Conservation (phyloP, 345 rosid genomes). For the Syzygium aqueum region DNA sequence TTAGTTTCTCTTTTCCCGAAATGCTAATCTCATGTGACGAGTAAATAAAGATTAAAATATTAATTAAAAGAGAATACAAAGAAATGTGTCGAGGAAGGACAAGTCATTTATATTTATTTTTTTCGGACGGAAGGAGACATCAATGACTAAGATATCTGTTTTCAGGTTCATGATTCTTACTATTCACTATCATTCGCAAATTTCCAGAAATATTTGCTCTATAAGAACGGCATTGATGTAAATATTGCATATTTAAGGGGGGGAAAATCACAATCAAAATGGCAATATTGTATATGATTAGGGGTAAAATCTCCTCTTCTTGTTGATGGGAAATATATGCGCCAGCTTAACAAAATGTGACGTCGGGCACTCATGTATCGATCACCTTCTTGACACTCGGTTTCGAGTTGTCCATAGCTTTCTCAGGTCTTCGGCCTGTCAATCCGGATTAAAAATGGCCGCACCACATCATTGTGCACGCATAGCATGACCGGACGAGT, state of each 20-base stretch:
- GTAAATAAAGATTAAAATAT: not conserved
- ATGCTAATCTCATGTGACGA: not conserved
- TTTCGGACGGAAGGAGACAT: fast-evolving
- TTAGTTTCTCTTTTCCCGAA: not conserved
- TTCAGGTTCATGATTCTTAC: not conserved
- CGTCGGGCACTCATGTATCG: not conserved
- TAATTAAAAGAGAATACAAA: not conserved
- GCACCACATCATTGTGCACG: not conserved
- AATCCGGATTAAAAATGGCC: not conserved
- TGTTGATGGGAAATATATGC: not conserved
- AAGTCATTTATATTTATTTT: no score
- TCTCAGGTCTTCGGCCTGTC: not conserved
- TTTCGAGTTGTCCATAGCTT: not conserved
- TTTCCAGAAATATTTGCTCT: not conserved
- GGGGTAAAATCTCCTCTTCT: not conserved
- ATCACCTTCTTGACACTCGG: not conserved
- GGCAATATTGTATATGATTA: not conserved
- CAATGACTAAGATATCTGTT: not conserved
- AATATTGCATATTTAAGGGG: not conserved
- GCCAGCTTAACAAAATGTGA: not conserved
- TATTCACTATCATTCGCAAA: not conserved
- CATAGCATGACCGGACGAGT: not conserved
- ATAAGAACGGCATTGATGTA: not conserved
- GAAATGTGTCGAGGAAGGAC: fast-evolving
- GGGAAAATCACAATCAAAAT: not conserved